A percentile compares a stretch with the other conserved stretches of the same genome.
These are phyloP conservation scores for Urochloa ruziziensis DNA, from an alignment of 176 grass and related monocot species.

Conservation along the genomic window DNA sequence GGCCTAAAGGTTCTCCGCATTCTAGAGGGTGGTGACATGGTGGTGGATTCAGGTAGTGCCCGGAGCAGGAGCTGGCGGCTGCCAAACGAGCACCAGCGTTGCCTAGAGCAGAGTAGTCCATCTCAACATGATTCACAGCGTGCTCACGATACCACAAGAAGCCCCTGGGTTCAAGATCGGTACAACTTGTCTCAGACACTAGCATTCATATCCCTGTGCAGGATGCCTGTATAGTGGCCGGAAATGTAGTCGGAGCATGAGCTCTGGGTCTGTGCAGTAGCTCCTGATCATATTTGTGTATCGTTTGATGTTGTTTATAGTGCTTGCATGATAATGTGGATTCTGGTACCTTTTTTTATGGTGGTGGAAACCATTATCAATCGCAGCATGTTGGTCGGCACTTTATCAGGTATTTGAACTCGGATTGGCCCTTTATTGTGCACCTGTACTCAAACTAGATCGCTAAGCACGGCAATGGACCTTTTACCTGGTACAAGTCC, in stretches of 20 bases:
- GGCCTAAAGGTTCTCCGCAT: constrained; percentile 71
- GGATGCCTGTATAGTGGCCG: background rate
- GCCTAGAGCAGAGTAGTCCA: constrained; percentile 35
- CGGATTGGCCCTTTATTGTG: too few relatives aligned
- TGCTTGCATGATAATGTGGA: background rate
- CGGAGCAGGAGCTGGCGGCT: constrained; percentile 71
- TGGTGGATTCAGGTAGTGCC: constrained; percentile 55
- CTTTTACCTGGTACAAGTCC: too few relatives aligned
- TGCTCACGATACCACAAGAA: constrained; percentile 36
- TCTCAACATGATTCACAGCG: constrained; percentile 17
- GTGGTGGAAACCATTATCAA: too few relatives aligned
- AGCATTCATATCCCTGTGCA: background rate
- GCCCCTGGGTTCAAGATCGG: constrained; percentile 42
- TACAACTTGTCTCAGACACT: constrained; percentile 47
- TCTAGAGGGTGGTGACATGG: constrained; percentile 70
- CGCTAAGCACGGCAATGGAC: too few relatives aligned
- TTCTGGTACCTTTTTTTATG: too few relatives aligned
- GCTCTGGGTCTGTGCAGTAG: background rate
- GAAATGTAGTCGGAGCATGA: background rate
- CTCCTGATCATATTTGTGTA: background rate
- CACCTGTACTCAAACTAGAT: too few relatives aligned
- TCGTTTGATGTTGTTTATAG: background rate
- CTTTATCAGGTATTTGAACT: too few relatives aligned
- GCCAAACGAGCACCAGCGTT: constrained; percentile 18
- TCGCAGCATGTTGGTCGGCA: too few relatives aligned